Percentiles rank a stretch among this genome's conserved stretches.
Conservation (phyloP, 441 rosid genomes). For the Euphorbia celastroides region DNA sequence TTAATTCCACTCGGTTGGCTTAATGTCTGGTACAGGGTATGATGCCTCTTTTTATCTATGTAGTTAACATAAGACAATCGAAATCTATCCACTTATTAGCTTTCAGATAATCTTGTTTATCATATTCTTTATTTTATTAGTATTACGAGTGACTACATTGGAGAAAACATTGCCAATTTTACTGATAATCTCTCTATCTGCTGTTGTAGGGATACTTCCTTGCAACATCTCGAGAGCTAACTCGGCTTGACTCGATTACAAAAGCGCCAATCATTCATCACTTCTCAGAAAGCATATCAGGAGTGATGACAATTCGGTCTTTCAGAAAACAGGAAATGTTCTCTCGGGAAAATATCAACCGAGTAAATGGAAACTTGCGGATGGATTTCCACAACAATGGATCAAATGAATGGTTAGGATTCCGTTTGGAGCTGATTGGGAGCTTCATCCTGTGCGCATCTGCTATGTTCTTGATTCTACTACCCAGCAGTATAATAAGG, state of each 20-base stretch:
- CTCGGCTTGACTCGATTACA: slow-evolving; percentile 87
- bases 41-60: slow-evolving; percentile 9
- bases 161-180: background rate
- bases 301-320: slow-evolving; percentile 79
- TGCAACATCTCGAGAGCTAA: slow-evolving; percentile 74
- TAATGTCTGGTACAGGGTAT: slow-evolving; percentile 84
- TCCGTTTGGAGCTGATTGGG: slow-evolving; percentile 85
- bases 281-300: slow-evolving; percentile 90
- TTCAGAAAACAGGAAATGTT: slow-evolving; percentile 53
- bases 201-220: slow-evolving; percentile 66
- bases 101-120: background rate
- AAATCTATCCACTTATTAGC: background rate
- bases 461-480: slow-evolving; percentile 71
- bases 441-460: slow-evolving; percentile 74
- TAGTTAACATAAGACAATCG: background rate
- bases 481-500: slow-evolving; percentile 71
- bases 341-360: slow-evolving; percentile 55
- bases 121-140: slow-evolving; percentile 1
- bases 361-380: slow-evolving; percentile 63
- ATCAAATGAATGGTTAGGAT: slow-evolving; percentile 88
- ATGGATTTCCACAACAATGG: slow-evolving; percentile 91
- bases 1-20: slow-evolving; percentile 82
- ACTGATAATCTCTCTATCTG: slow-evolving; percentile 8
- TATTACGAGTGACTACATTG: background rate
- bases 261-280: slow-evolving; percentile 95